These are phyloP conservation scores for Coniochaeta sp. DNA, from an alignment of 2,329 filamentous ascomycete genomes.

Conservation along the genomic window DNA sequence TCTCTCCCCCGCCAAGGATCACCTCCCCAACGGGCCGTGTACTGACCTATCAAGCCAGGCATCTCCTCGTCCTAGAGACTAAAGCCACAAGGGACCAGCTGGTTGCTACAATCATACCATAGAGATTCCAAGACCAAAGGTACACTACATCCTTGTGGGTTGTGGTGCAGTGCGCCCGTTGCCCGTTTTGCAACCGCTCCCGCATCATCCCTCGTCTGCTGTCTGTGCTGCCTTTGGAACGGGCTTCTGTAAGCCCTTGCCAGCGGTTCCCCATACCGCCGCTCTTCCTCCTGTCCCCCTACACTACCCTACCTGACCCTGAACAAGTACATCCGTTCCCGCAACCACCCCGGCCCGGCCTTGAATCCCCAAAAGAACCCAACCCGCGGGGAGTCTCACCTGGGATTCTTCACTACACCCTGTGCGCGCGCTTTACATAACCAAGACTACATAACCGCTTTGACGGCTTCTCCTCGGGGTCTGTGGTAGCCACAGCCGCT, in stretches of 20 bases:
- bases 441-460: constrained; percentile 2
- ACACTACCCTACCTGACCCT: neutral
- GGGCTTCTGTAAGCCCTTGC: neutral
- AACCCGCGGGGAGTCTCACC: neutral
- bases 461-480: neutral
- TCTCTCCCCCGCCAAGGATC: neutral
- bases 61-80: no score
- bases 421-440: constrained; percentile 1
- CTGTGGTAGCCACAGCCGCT: constrained; percentile 1
- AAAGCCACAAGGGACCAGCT: neutral
- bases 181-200: constrained; percentile 2
- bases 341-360: neutral
- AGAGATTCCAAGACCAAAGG: neutral
- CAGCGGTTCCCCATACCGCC: neutral
- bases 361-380: neutral
- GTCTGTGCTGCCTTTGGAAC: neutral
- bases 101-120: neutral
- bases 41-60: neutral
- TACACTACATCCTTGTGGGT: constrained; percentile 2
- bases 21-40: neutral
- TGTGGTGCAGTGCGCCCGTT: constrained; percentile 3
- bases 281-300: neutral
- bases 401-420: neutral
- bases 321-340: neutral
- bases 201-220: neutral